phyloP scores from a whole-genome alignment of 257 asterid species.

The Apocynum venetum region DNA sequence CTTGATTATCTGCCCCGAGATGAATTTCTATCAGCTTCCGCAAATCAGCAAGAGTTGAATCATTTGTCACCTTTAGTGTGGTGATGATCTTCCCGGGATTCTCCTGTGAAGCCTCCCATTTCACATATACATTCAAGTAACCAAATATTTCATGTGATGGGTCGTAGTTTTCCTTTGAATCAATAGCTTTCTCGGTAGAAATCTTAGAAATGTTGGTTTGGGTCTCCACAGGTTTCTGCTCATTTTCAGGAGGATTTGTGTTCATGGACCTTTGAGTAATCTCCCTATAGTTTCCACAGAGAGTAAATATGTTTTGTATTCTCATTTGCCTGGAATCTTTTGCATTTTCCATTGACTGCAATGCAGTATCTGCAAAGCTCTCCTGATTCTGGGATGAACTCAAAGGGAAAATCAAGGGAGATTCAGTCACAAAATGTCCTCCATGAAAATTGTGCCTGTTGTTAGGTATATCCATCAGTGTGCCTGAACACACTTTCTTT shows the following conservation, averaged over 20 bases:
- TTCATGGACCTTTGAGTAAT: slow-evolving; percentile 28
- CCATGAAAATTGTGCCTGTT: not conserved
- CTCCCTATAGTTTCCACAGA: slow-evolving; percentile 62
- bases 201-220: slow-evolving; percentile 17
- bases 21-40: slow-evolving; percentile 77
- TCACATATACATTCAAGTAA: slow-evolving; percentile 53
- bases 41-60: slow-evolving; percentile 73
- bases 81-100: slow-evolving; percentile 66
- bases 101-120: slow-evolving; percentile 83
- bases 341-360: slow-evolving; percentile 15
- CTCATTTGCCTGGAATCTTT: slow-evolving; percentile 42
- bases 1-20: slow-evolving; percentile 53
- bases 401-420: slow-evolving; percentile 22
- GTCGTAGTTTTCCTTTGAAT: slow-evolving; percentile 40
- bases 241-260: slow-evolving; percentile 13
- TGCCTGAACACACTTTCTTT: slow-evolving; percentile 36
- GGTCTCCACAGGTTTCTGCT: slow-evolving; percentile 18
- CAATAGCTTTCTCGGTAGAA: slow-evolving; percentile 20
- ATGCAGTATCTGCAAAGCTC: not conserved
- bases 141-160: slow-evolving; percentile 25
- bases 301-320: slow-evolving; percentile 63
- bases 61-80: slow-evolving; percentile 49
- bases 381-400: slow-evolving; percentile 12
- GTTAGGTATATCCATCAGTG: slow-evolving; percentile 3
- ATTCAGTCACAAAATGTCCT: slow-evolving; percentile 2